These are phyloP conservation scores for Venturia oleaginea DNA, from an alignment of 2,329 filamentous ascomycete species.

Conservation along the genomic window DNA sequence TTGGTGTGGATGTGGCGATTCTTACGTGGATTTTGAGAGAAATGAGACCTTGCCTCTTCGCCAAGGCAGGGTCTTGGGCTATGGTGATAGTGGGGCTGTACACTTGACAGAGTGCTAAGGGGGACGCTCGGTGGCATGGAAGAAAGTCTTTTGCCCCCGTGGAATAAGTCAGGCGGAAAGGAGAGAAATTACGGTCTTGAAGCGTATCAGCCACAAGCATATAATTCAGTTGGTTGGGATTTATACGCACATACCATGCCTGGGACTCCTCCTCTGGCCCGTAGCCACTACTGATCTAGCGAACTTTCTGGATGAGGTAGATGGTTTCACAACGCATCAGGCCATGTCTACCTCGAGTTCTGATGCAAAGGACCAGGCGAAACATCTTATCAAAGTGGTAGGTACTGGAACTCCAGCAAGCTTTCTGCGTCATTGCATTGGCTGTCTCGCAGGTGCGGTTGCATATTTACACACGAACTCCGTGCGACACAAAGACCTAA, in stretches of 20 bases:
- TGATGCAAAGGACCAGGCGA: no score
- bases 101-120: neutral
- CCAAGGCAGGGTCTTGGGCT: neutral
- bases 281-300: neutral
- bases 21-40: neutral
- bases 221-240: neutral
- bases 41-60: neutral
- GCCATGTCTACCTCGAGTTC: no score
- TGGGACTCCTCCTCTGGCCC: neutral
- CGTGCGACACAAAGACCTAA: slow-evolving; percentile 21
- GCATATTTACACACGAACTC: neutral
- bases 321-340: no score
- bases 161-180: neutral
- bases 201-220: neutral
- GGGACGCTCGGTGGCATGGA: neutral
- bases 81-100: neutral
- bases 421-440: neutral
- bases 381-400: no score
- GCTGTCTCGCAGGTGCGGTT: neutral
- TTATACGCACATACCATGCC: neutral
- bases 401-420: neutral
- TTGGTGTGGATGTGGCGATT: neutral
- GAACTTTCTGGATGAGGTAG: neutral
- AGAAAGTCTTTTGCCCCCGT: neutral
- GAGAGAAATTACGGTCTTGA: neutral